Base-by-base conservation (phyloP, 148 eudicot species). In the Polygonum maritimum region DNA sequence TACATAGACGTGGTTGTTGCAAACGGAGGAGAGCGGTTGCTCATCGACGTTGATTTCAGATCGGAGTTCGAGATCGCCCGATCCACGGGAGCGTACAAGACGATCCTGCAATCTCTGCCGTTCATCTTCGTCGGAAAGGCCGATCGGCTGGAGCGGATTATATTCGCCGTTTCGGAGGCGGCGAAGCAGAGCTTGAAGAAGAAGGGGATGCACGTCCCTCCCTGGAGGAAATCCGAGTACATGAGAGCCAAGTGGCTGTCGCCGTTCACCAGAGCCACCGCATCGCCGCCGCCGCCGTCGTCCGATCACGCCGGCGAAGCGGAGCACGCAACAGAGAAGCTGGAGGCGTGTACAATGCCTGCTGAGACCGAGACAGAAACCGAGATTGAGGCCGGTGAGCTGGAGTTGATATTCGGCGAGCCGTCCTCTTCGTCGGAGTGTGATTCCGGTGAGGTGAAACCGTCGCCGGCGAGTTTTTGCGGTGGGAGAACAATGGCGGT, bases 21-120 rank as follows among this genome's bases (percentile, higher is more conserved):
- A 7, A 77, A 78, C 19, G 79, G 77, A 41, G 80, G 74, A 1
- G 87, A 85, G 38, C 81, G 92, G 47, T 5, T 87, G 15, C 15
- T 89, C 33, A 80, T 89, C 73, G 92, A 89, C 77, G 75, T 87
- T 1, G 92, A 89, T 78, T 89, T 89, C 83, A 71, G 81, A 80
- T 85, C 92, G 1, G 89, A 89, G 82, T 89, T 89, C 31, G 90
- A 84, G 74, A 84, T 89, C 26, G 92, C 90, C 5, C 75, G 90
- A 48, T 75, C 90, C 5, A 87, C 90, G 0, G 71, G 79, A 7
- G 67, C 62, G 22, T 89, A 89, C 81, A 87, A 79, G 71, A 10
- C 81, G 41, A 75, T 89, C 69, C 82, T 87, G 31, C 88, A 89
- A 71, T 76, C 81, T 5, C 75, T 89, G 38, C 92, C 92, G 51